Conservation (phyloP, 208 protist species). For the Novymonas esmeraldas region DNA sequence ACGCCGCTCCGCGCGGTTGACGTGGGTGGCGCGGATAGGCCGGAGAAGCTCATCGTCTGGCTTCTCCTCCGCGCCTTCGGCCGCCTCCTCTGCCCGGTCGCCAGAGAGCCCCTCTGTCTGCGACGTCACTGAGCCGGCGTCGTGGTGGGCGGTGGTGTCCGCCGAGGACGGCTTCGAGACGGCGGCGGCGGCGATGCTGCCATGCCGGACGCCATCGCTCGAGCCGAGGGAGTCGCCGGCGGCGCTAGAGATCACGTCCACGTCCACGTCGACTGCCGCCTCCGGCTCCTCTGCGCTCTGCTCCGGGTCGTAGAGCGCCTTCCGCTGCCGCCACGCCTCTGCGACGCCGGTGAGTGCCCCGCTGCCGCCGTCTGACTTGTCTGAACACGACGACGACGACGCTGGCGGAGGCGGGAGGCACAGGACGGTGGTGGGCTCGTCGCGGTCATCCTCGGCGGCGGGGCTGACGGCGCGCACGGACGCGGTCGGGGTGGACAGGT, state of each 20-base stretch:
- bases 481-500: constrained; percentile 5
- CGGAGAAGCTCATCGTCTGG: neutral
- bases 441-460: constrained; percentile 2
- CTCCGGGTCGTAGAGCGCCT: constrained; percentile 5
- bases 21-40: neutral
- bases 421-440: constrained; percentile 12
- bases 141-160: constrained; percentile 24
- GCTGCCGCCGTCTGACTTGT: neutral
- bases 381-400: neutral
- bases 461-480: constrained; percentile 1
- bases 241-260: constrained; percentile 2
- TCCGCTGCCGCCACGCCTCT: neutral
- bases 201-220: neutral
- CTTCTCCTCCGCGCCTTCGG: constrained; percentile 1
- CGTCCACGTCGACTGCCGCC: neutral
- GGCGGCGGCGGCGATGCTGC: neutral
- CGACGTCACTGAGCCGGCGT: constrained; percentile 2
- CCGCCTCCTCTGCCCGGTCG: neutral
- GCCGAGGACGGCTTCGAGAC: constrained; percentile 19
- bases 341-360: neutral
- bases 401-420: constrained; percentile 11
- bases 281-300: neutral
- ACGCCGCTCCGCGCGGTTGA: neutral
- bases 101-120: neutral
- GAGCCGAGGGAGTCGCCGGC: neutral